Evolutionary conservation across 306 rosid species (phyloP).

Genomic region (Cicer bijugum): DNA sequence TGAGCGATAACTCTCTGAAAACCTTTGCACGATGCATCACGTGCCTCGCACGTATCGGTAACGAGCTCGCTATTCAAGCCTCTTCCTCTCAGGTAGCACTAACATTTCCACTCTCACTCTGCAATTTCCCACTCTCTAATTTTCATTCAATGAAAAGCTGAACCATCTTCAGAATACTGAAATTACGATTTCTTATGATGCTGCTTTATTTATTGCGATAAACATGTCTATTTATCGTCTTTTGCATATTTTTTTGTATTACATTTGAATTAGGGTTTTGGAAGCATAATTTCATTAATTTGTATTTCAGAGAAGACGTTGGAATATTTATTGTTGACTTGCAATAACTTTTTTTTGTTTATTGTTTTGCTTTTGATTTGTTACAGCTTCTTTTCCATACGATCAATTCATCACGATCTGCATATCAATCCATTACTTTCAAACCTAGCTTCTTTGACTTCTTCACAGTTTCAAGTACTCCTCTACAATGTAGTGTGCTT

Average conservation of each 20-base stretch:
- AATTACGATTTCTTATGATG: background rate
- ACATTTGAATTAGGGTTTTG: constrained; percentile 47
- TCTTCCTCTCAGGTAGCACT: constrained; percentile 73
- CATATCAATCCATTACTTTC: constrained; percentile 72
- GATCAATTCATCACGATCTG: constrained; percentile 82
- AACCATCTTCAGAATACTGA: background rate
- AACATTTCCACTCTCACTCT: background rate
- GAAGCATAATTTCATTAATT: background rate
- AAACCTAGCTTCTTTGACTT: constrained; percentile 75
- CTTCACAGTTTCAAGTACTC: constrained; percentile 59
- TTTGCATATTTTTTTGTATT: background rate
- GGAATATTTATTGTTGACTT: background rate
- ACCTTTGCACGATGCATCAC: constrained; percentile 87
- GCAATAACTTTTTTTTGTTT: background rate
- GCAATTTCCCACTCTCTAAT: background rate
- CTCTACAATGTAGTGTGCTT: constrained; percentile 81
- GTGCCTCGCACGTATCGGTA: constrained; percentile 89
- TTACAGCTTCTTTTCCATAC: constrained; percentile 75
- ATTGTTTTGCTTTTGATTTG: background rate
- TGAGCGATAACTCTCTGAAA: constrained; percentile 78
- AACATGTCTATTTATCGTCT: background rate
- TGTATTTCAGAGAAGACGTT: background rate
- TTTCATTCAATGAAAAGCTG: background rate
- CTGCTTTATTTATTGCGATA: background rate
- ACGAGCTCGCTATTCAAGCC: constrained; percentile 84